Conservation (phyloP, 352 stramenopile genomes). For the Blastocystis sp. region DNA sequence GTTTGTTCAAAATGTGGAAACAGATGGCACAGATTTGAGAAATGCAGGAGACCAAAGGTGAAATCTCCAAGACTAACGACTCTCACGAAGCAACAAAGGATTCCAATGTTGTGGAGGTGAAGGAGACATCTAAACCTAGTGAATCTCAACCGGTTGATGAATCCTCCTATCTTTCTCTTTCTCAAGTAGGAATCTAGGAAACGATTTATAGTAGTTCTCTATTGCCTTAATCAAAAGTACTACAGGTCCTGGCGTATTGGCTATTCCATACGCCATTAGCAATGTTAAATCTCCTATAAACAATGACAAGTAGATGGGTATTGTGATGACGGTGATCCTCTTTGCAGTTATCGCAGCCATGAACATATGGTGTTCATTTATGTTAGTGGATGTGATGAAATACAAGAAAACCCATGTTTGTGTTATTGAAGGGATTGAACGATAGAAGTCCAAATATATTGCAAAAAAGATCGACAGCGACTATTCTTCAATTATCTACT, state of each 20-base stretch:
- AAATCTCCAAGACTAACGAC: background rate
- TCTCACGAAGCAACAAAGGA: background rate
- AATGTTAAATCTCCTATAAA: background rate
- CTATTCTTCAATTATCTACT: slow-evolving; percentile 26
- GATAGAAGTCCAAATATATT: slow-evolving; percentile 52
- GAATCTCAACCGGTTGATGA: background rate
- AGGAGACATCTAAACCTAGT: background rate
- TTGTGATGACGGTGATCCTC: slow-evolving; percentile 22
- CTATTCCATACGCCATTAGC: slow-evolving; percentile 40
- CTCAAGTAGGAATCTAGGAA: background rate
- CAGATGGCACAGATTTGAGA: background rate
- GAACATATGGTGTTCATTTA: slow-evolving; percentile 18
- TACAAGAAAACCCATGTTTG: slow-evolving; percentile 11
- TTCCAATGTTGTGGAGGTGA: background rate
- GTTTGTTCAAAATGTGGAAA: background rate
- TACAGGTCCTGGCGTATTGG: slow-evolving; percentile 32
- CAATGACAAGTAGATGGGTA: slow-evolving; percentile 22
- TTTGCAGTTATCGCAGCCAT: background rate
- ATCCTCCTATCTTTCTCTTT: background rate
- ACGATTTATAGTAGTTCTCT: slow-evolving; percentile 4
- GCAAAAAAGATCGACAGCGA: slow-evolving; percentile 13
- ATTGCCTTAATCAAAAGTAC: slow-evolving; percentile 41
- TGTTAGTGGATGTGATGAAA: slow-evolving; percentile 9
- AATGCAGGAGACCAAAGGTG: background rate
- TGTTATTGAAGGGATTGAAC: background rate